These are phyloP conservation scores for Solanum rostratum DNA, from an alignment of 257 asterid species.

Conservation along the genomic window DNA sequence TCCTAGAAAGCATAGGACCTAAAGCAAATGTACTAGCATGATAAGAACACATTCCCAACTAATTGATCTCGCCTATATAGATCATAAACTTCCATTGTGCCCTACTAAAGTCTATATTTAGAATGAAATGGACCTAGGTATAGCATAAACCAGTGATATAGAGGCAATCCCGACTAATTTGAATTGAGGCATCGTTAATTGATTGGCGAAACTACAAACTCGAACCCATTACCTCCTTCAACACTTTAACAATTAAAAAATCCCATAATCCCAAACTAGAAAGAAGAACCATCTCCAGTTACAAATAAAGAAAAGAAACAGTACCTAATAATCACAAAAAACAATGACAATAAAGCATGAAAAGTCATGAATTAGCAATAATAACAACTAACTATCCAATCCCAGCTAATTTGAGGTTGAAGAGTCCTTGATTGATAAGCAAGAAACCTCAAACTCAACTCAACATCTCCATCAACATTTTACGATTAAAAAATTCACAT, in stretches of 20 bases:
- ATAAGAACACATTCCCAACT: neutral
- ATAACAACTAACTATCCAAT: neutral
- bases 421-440: neutral
- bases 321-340: conserved; percentile 59
- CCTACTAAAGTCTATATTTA: neutral
- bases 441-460: neutral
- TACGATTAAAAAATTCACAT: neutral
- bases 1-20: neutral
- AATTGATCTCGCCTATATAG: neutral
- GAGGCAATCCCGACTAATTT: neutral
- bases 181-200: neutral
- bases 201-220: neutral
- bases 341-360: conserved; percentile 16
- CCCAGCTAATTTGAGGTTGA: neutral
- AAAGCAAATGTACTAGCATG: neutral
- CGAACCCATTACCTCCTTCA: neutral
- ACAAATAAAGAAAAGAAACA: neutral
- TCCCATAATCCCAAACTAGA: neutral
- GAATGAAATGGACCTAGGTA: neutral
- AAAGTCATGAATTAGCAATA: conserved; percentile 1
- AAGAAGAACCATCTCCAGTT: neutral
- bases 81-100: neutral
- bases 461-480: neutral
- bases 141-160: neutral
- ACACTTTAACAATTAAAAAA: neutral